Evolutionary conservation across 371 early-diverging fungal genomes (phyloP).

Genomic region (Actinomortierella wolfii): DNA sequence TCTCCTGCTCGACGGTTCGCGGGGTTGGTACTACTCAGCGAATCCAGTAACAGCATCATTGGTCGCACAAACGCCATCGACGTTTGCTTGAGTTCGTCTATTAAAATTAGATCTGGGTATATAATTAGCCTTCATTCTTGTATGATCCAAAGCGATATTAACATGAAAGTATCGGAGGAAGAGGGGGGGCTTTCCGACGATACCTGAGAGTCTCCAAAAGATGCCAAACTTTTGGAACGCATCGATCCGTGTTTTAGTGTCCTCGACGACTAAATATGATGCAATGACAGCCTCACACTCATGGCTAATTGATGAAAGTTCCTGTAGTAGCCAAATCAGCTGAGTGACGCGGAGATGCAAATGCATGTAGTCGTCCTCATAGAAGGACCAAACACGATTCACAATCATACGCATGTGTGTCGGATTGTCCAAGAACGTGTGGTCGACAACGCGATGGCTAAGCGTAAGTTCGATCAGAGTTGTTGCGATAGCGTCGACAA

Average conservation of each 20-base stretch:
- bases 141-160: too few species aligned
- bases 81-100: conserved; percentile 47
- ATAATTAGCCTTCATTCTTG: too few species aligned
- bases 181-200: not conserved
- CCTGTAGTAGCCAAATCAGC: conserved; percentile 68
- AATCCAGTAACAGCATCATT: conserved; percentile 75
- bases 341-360: conserved; percentile 68
- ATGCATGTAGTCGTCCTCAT: conserved; percentile 49
- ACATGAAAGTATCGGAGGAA: too few species aligned
- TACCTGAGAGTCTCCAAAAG: conserved; percentile 69
- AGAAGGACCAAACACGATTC: conserved; percentile 53
- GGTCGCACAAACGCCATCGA: conserved; percentile 66
- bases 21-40: conserved; percentile 60
- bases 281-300: conserved; percentile 68
- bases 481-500: conserved; percentile 30
- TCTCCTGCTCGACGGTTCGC: conserved; percentile 69
- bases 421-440: conserved; percentile 32
- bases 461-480: conserved; percentile 41
- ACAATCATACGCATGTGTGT: conserved; percentile 34
- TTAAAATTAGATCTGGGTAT: not conserved
- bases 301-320: conserved; percentile 53
- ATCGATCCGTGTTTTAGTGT: conserved; percentile 42
- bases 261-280: conserved; percentile 53
- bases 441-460: conserved; percentile 25
- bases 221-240: conserved; percentile 68